Conservation (phyloP, 345 rosid species). For the Aethionema arabicum region DNA sequence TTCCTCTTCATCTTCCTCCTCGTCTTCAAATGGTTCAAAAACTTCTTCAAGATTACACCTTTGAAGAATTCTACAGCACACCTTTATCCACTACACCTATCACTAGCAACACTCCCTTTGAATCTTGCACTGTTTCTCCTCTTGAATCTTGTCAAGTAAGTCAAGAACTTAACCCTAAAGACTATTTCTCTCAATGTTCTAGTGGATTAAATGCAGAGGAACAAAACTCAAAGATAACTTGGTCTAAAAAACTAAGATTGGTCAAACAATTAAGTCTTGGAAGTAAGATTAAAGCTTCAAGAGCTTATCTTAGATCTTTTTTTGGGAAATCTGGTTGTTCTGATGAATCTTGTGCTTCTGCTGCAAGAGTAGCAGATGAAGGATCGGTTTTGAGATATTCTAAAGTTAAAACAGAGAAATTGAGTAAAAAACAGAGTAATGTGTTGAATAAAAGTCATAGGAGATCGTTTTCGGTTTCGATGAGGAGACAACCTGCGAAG, state of each 20-base stretch:
- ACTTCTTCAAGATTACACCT: conserved; percentile 49
- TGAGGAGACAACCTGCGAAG: conserved; percentile 52
- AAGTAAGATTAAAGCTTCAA: conserved; percentile 71
- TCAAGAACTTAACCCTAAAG: conserved; percentile 66
- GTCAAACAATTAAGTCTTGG: conserved; percentile 59
- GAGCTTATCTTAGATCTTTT: conserved; percentile 66
- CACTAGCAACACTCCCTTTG: conserved; percentile 66
- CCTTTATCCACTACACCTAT: conserved; percentile 68
- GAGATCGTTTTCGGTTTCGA: conserved; percentile 78
- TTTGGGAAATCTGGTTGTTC: conserved; percentile 69
- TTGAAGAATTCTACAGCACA: conserved; percentile 62
- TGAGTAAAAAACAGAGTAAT: conserved; percentile 37
- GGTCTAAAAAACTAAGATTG: conserved; percentile 62
- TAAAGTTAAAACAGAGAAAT: conserved; percentile 43
- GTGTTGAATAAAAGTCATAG: conserved; percentile 46
- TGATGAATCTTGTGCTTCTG: conserved; percentile 48
- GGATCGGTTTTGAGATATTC: conserved; percentile 42
- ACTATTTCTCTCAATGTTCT: conserved; percentile 45
- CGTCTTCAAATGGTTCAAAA: conserved; percentile 70
- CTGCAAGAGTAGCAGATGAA: conserved; percentile 53
- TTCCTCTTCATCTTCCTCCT: conserved; percentile 82
- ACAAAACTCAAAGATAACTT: conserved; percentile 57
- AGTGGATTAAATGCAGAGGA: conserved; percentile 26
- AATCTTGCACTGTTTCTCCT: conserved; percentile 83
- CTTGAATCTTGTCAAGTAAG: conserved; percentile 71